Percentiles rank a stretch among this genome's conserved stretches.
Evolutionary conservation across 192 early-diverging fungal species (phyloP).

Genomic region (Piromyces sp.): DNA sequence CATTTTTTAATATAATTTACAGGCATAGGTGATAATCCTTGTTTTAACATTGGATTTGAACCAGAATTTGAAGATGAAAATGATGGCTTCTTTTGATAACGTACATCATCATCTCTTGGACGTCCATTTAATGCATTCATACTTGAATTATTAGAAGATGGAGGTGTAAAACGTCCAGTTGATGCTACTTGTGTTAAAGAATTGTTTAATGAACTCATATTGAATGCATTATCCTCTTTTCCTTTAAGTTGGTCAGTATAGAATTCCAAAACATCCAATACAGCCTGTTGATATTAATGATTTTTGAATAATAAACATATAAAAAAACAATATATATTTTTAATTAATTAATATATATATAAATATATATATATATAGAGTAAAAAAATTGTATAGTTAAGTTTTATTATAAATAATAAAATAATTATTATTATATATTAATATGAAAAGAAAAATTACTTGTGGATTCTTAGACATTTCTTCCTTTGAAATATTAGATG

Average conservation of each 20-base stretch:
- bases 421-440: no score
- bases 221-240: background rate
- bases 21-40: background rate
- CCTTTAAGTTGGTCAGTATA: background rate
- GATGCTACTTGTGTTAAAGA: background rate
- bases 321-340: no score
- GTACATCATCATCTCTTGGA: background rate
- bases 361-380: no score
- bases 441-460: no score
- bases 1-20: no score
- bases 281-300: background rate
- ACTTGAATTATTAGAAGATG: background rate
- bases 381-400: background rate
- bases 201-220: background rate
- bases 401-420: no score
- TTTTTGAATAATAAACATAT: no score
- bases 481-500: background rate
- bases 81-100: background rate
- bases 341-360: no score
- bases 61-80: background rate
- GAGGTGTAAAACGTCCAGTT: background rate
- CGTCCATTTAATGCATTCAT: background rate
- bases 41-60: background rate
- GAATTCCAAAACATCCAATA: background rate
- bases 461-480: slow-evolving; percentile 2